phyloP scores from a whole-genome alignment of 2,329 filamentous ascomycete genomes.

The Coleophoma cylindrospora region DNA sequence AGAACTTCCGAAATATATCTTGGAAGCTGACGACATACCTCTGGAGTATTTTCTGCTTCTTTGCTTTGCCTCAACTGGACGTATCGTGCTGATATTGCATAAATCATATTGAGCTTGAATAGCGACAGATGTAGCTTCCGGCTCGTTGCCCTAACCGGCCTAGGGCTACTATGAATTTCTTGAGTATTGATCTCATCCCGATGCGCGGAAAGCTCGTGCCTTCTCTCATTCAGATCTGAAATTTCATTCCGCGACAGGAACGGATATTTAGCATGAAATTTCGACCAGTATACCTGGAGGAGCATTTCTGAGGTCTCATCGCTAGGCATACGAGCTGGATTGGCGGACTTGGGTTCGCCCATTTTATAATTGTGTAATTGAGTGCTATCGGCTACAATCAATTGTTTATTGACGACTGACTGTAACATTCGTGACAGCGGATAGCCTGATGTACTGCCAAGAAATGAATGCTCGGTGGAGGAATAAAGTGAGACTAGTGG shows the following conservation, averaged over 20 bases:
- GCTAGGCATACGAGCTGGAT: background rate
- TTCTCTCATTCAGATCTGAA: background rate
- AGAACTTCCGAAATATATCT: no score
- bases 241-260: background rate
- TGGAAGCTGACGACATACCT: background rate
- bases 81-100: slow-evolving; percentile 1
- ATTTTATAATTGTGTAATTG: background rate
- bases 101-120: slow-evolving; percentile 1
- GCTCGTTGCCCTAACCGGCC: background rate
- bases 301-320: background rate
- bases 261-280: background rate
- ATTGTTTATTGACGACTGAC: background rate
- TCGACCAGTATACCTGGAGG: background rate
- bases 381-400: background rate
- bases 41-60: background rate
- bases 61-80: background rate
- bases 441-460: slow-evolving; percentile 1
- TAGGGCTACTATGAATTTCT: background rate
- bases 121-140: background rate
- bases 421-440: background rate
- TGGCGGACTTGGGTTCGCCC: background rate
- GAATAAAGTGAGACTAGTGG: background rate
- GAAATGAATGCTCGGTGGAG: background rate
- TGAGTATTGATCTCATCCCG: background rate
- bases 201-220: background rate